Percentiles rank a stretch among this genome's conserved stretches.
Conservation (phyloP, 208 protist species). For the Wallacemonas sp. region DNA sequence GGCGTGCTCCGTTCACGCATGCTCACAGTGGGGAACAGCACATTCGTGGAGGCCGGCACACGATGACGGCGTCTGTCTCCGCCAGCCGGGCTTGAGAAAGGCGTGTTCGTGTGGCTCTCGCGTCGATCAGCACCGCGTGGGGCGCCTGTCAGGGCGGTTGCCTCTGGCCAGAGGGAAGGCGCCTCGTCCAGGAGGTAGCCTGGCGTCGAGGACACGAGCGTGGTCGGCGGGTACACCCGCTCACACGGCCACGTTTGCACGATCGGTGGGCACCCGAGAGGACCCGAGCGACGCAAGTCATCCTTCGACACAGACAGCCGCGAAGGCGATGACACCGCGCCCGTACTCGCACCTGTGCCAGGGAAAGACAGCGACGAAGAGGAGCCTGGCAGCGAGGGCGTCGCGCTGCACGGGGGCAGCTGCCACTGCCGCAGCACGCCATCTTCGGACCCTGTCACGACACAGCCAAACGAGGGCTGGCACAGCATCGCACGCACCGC, state of each 20-base stretch:
- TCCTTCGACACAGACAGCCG: neutral
- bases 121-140: too few relatives aligned
- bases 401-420: conserved; percentile 5
- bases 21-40: neutral
- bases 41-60: too few relatives aligned
- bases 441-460: conserved; percentile 71
- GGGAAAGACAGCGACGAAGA: neutral
- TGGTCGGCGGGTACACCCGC: neutral
- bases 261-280: neutral
- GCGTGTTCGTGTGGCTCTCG: neutral
- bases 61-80: conserved; percentile 2
- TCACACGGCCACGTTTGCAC: neutral
- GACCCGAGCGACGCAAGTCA: neutral
- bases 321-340: too few relatives aligned
- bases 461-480: conserved; percentile 35
- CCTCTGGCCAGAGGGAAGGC: neutral
- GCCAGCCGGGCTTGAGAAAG: neutral
- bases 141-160: too few relatives aligned
- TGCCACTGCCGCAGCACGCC: conserved; percentile 63
- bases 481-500: conserved; percentile 40
- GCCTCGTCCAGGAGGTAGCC: conserved; percentile 2
- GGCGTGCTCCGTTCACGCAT: neutral
- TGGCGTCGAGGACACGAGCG: conserved; percentile 10
- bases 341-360: too few relatives aligned
- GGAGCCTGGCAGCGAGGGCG: neutral